Percentiles rank a stretch among this genome's conserved stretches.
Conservation (phyloP, 2,329 filamentous ascomycete species). For the Fusarium sp. region DNA sequence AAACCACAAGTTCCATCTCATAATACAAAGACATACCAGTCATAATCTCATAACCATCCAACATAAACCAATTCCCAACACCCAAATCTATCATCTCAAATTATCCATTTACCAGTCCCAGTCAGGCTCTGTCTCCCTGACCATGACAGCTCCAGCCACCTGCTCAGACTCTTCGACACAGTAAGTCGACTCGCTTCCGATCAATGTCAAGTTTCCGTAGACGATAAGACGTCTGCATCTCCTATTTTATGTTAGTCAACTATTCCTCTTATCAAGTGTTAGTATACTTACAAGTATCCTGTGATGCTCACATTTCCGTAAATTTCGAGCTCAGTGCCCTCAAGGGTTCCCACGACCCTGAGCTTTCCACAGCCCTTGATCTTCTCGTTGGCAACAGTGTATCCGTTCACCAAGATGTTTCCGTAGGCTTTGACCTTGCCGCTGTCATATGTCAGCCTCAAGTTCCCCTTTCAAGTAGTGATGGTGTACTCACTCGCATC, state of each 20-base stretch:
- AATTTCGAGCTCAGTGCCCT: conserved; percentile 58
- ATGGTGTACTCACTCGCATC: conserved; percentile 52
- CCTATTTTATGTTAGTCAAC: conserved; percentile 31
- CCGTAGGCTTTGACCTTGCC: conserved; percentile 60
- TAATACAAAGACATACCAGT: neutral
- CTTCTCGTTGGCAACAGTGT: conserved; percentile 53
- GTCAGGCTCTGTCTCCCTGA: conserved; percentile 54
- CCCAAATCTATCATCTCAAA: neutral
- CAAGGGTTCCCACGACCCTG: conserved; percentile 55
- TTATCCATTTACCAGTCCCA: conserved; percentile 49
- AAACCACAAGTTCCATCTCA: neutral
- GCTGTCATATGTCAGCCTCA: conserved; percentile 41
- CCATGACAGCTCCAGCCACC: conserved; percentile 56
- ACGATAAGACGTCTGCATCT: conserved; percentile 58
- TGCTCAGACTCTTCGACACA: conserved; percentile 56
- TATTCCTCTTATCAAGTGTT: neutral
- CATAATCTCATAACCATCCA: neutral
- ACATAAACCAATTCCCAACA: neutral
- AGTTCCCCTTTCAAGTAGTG: accelerated
- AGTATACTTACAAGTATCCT: conserved; percentile 53
- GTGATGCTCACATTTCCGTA: conserved; percentile 60
- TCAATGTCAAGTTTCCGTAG: conserved; percentile 59
- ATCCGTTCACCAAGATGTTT: conserved; percentile 57
- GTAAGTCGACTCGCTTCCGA: conserved; percentile 58
- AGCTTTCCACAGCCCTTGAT: conserved; percentile 61